Base-by-base conservation (phyloP, 495 filamentous ascomycete genomes). In the Talaromyces nanjingensis region DNA sequence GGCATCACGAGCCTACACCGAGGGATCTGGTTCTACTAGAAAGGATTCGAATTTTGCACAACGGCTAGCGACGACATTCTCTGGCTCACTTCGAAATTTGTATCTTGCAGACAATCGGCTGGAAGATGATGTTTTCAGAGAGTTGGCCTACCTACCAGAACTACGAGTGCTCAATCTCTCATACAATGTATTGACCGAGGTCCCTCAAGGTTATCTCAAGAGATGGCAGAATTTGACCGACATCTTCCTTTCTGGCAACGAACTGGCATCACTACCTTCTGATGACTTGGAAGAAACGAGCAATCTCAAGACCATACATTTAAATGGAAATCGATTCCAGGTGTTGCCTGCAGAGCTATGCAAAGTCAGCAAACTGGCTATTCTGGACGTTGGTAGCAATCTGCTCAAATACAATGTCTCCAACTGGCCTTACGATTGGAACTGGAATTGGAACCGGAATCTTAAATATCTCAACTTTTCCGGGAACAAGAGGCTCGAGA, bases 361-460 rank as follows among this genome's bases (percentile, higher is more conserved):
- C 59, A 93, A 97, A 73, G 91, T 97, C 18, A 87, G 90, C 72
- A 96, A 93, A 74, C 83, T 97, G 27, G 82, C 93, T 8, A 88
- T 96, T 24, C 79, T 99, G 45, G 94, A 99, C 76, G 93, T 94
- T 66, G 93, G 93, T 60, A 97, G 90, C 79, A 99, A 99, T 69
- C 83, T 82, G n/a, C 81, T 99, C 54, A 99, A 97, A 73, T 99
- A 99, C 80, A 99, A 99, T 71, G 93, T 99, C 37, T 94, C 92
- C 27, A 99, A 99, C 70, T 96, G 96, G 84, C 94, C 96, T 1
- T 99, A 99, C 70, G 94, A 99, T 72, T 99, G 94, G 94, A 99
- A 99, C 69, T 99, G 94, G 94, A 98, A 97, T 72, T 91, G 93
- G 83, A 99, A 98, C 65, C 88, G 89, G 42, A 93, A 96, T 65